These are phyloP conservation scores for Effrenium voratum DNA, from an alignment of 73 alveolate genomes.

Conservation along the genomic window DNA sequence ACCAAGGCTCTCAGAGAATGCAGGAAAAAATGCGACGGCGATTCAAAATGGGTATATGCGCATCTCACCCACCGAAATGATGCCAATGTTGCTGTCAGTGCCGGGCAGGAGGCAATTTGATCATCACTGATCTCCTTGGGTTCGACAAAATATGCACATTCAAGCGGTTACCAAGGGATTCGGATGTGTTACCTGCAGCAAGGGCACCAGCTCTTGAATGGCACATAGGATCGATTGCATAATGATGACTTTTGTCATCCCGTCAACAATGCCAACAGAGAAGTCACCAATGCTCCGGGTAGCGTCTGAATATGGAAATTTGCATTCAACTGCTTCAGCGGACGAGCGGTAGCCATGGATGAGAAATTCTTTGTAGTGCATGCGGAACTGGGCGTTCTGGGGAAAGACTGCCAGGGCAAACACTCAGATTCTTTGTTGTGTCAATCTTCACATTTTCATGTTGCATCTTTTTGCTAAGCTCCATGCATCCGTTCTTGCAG, in stretches of 20 bases:
- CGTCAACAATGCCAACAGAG: not conserved
- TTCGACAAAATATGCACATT: not conserved
- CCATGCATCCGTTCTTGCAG: conserved; percentile 7
- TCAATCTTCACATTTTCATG: not conserved
- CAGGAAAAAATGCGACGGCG: not conserved
- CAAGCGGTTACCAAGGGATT: not conserved
- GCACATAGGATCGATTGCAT: not conserved
- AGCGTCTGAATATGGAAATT: not conserved
- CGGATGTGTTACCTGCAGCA: not conserved
- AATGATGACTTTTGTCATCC: not conserved
- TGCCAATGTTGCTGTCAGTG: not conserved
- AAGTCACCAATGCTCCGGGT: not conserved
- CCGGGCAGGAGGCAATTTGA: not conserved
- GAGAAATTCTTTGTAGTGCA: not conserved
- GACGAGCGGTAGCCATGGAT: not conserved
- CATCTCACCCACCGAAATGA: conserved; percentile 11
- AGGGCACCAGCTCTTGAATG: conserved; percentile 10
- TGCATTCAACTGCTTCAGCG: not conserved
- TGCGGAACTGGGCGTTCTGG: not conserved
- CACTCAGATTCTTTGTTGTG: not conserved
- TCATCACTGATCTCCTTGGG: not conserved
- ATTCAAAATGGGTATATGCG: not conserved
- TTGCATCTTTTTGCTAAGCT: not conserved
- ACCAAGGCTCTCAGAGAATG: conserved; percentile 31
- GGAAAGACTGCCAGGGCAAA: not conserved